A percentile compares a stretch with the other conserved stretches of the same genome.
These are phyloP conservation scores for Nemania sp. DNA, from an alignment of 2,329 filamentous ascomycete genomes.

Conservation along the genomic window DNA sequence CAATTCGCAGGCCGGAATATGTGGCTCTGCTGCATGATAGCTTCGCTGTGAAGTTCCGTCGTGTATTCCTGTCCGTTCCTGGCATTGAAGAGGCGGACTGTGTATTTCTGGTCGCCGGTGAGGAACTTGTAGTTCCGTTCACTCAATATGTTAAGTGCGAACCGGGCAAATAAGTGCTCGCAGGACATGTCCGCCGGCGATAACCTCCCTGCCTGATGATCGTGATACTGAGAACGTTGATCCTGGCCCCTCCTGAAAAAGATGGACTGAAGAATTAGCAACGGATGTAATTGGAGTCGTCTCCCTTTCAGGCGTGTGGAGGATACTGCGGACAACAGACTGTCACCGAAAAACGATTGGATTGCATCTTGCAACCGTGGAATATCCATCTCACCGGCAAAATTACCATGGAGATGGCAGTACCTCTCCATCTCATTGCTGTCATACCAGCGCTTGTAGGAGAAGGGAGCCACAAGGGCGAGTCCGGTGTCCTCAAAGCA, in stretches of 20 bases:
- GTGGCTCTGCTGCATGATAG: not conserved
- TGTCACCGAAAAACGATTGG: not conserved
- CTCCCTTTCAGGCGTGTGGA: not conserved
- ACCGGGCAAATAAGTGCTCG: conserved; percentile 12
- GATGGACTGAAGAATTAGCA: not conserved
- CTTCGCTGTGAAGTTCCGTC: not conserved
- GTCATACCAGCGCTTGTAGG: not conserved
- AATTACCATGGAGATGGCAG: not conserved
- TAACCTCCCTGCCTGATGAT: too few species aligned
- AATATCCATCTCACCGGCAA: not conserved
- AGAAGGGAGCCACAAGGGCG: conserved; percentile 1
- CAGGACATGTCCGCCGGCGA: not conserved
- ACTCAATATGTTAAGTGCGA: conserved; percentile 6
- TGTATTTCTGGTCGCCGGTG: not conserved
- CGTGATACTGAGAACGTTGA: not conserved
- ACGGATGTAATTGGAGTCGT: not conserved
- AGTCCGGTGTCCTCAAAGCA: not conserved
- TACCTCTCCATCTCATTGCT: conserved; percentile 16
- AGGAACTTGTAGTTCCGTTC: conserved; percentile 5
- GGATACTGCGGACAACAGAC: not conserved
- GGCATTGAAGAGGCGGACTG: not conserved
- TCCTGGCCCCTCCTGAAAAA: not conserved
- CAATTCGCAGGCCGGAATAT: conserved; percentile 17
- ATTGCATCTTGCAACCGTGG: not conserved
- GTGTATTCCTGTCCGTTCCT: not conserved